A percentile compares a stretch with the other conserved stretches of the same genome.
Conservation (phyloP, 2,329 filamentous ascomycete species). For the Lasiodiplodia sp. region DNA sequence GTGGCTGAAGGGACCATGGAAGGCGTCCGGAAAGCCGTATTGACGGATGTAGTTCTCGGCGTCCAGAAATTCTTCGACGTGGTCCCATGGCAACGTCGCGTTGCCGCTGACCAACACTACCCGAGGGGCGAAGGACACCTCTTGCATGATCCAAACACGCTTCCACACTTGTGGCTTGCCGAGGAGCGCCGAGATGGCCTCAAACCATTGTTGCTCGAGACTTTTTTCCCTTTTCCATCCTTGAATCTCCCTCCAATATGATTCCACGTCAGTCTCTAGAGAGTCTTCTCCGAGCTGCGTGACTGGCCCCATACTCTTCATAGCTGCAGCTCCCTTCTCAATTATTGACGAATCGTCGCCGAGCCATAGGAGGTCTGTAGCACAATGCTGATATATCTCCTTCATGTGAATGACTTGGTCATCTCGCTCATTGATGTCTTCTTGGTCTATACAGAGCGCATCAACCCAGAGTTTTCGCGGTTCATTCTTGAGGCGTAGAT, state of each 20-base stretch:
- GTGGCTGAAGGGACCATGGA: slow-evolving; percentile 2
- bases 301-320: slow-evolving; percentile 35
- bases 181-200: background rate
- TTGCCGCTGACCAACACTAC: slow-evolving; percentile 1
- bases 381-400: slow-evolving; percentile 27
- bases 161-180: background rate
- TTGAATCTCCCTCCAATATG: no score
- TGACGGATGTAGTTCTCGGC: slow-evolving; percentile 11
- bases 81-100: slow-evolving; percentile 14
- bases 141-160: slow-evolving; percentile 27
- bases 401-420: slow-evolving; percentile 31
- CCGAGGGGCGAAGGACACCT: slow-evolving; percentile 11
- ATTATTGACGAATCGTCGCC: slow-evolving; percentile 24
- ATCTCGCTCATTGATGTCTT: slow-evolving; percentile 22
- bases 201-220: background rate
- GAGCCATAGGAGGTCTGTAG: slow-evolving; percentile 27
- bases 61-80: slow-evolving; percentile 10
- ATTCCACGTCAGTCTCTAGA: no score
- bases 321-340: slow-evolving; percentile 29
- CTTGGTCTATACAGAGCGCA: slow-evolving; percentile 32
- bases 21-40: slow-evolving; percentile 8
- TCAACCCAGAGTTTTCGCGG: slow-evolving; percentile 33
- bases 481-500: slow-evolving; percentile 19
- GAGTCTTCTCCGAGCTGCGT: slow-evolving; percentile 21
- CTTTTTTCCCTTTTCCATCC: no score